Conservation (phyloP, 768 basidiomycete species). For the Postia placenta region DNA sequence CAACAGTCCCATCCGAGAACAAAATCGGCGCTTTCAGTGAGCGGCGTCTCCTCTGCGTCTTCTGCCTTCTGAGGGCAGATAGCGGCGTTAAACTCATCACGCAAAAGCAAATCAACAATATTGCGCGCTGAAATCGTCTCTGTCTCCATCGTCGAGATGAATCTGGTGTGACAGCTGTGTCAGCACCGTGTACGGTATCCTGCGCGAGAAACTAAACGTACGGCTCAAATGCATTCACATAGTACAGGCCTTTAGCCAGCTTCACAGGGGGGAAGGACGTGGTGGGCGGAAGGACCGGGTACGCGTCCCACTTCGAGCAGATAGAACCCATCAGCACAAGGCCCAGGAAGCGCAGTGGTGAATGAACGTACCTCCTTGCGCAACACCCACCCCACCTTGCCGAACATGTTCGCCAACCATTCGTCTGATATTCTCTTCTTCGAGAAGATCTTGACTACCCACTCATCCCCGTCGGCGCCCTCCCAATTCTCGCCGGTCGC, state of each 20-base stretch:
- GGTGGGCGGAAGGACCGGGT: slow-evolving; percentile 67
- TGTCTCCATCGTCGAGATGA: slow-evolving; percentile 94
- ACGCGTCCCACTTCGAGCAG: slow-evolving; percentile 64
- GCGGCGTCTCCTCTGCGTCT: slow-evolving; percentile 11
- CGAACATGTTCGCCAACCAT: slow-evolving; percentile 63
- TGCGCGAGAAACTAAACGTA: no score
- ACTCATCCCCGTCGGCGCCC: slow-evolving; percentile 38
- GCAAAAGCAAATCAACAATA: slow-evolving; percentile 71
- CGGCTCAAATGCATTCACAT: slow-evolving; percentile 91
- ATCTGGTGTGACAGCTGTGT: slow-evolving; percentile 33
- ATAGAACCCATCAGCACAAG: slow-evolving; percentile 3
- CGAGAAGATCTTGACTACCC: slow-evolving; percentile 88
- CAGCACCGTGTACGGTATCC: slow-evolving; percentile 1
- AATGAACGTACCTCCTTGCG: slow-evolving; percentile 58
- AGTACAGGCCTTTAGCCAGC: slow-evolving; percentile 76
- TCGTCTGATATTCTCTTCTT: slow-evolving; percentile 55
- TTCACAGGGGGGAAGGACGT: slow-evolving; percentile 68
- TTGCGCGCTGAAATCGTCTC: slow-evolving; percentile 81
- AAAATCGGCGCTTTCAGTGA: slow-evolving; percentile 24
- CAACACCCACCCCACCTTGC: slow-evolving; percentile 66
- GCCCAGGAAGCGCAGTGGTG: slow-evolving; percentile 5
- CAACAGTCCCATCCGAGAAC: slow-evolving; percentile 78
- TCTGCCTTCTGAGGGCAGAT: slow-evolving; percentile 42
- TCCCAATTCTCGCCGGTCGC: slow-evolving; percentile 29
- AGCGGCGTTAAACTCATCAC: slow-evolving; percentile 65